Evolutionary conservation across 2,329 filamentous ascomycete genomes (phyloP).

Genomic region (Reticulascus tulasneorum): DNA sequence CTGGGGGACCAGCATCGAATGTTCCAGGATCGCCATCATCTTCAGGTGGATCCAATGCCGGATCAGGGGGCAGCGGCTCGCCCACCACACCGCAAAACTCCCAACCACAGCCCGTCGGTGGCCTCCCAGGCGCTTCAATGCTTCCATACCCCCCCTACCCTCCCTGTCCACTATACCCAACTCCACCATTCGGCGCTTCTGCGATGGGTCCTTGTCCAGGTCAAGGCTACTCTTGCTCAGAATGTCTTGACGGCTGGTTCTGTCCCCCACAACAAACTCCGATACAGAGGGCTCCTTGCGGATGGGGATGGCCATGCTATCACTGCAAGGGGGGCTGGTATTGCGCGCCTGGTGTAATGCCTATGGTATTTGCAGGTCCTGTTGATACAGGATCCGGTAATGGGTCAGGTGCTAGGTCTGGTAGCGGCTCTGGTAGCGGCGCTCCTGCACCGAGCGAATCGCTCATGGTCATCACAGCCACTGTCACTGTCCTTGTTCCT

Average conservation of each 20-base stretch:
- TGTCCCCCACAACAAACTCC: slow-evolving; percentile 26
- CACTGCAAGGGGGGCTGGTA: slow-evolving; percentile 26
- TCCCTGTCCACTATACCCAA: slow-evolving; percentile 8
- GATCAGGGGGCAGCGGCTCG: too few species aligned
- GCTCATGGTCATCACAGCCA: neutral
- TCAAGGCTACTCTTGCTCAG: slow-evolving; percentile 21
- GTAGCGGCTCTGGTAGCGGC: neutral
- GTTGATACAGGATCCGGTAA: slow-evolving; percentile 1
- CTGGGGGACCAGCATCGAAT: too few species aligned
- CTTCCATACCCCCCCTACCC: neutral
- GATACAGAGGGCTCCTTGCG: slow-evolving; percentile 22
- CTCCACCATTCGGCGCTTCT: neutral
- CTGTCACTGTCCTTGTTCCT: neutral
- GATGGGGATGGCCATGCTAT: slow-evolving; percentile 26
- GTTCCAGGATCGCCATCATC: too few species aligned
- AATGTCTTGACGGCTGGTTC: slow-evolving; percentile 27
- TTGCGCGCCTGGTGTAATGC: slow-evolving; percentile 15
- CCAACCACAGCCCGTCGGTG: too few species aligned
- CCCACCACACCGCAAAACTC: too few species aligned
- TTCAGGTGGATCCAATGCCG: too few species aligned
- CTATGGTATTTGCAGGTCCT: neutral
- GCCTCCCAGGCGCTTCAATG: too few species aligned
- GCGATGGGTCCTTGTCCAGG: slow-evolving; percentile 17
- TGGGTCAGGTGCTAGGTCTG: neutral
- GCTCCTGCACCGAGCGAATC: too few species aligned